Conservation (phyloP, 2,329 filamentous ascomycete genomes). For the Claviceps quebecensis region DNA sequence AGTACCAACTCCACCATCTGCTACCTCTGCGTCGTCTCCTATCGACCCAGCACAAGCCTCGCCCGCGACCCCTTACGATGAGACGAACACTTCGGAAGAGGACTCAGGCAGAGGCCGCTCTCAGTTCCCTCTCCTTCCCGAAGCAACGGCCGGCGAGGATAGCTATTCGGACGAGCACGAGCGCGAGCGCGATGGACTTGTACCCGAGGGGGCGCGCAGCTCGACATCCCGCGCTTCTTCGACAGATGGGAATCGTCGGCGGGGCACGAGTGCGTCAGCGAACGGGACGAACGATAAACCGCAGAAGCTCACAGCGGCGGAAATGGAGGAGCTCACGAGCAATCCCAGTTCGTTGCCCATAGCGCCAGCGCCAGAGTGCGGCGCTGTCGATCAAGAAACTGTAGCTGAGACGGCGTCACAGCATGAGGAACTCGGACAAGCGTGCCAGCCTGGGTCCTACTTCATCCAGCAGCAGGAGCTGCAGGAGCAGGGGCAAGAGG, state of each 20-base stretch:
- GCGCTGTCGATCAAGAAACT: slow-evolving; percentile 18
- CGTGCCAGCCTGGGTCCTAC: not conserved
- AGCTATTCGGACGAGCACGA: not conserved
- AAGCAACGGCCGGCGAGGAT: not conserved
- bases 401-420: slow-evolving; percentile 14
- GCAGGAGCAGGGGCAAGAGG: not conserved
- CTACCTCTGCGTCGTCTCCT: not conserved
- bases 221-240: not conserved
- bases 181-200: not conserved
- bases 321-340: slow-evolving; percentile 43
- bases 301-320: slow-evolving; percentile 40
- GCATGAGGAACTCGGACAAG: slow-evolving; percentile 10
- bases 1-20: not conserved
- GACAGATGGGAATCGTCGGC: slow-evolving; percentile 6
- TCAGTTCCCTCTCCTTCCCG: not conserved
- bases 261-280: slow-evolving; percentile 17
- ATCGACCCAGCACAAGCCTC: not conserved
- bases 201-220: not conserved
- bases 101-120: slow-evolving; percentile 8
- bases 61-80: slow-evolving; percentile 16
- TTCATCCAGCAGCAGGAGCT: not conserved
- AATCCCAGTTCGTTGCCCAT: slow-evolving; percentile 45
- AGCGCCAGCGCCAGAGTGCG: slow-evolving; percentile 24
- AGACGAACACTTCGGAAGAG: slow-evolving; percentile 18
- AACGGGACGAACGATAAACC: slow-evolving; percentile 27